Evolutionary conservation across 805 yeast species (phyloP).

Genomic region (Cyberlindnera meyerae): DNA sequence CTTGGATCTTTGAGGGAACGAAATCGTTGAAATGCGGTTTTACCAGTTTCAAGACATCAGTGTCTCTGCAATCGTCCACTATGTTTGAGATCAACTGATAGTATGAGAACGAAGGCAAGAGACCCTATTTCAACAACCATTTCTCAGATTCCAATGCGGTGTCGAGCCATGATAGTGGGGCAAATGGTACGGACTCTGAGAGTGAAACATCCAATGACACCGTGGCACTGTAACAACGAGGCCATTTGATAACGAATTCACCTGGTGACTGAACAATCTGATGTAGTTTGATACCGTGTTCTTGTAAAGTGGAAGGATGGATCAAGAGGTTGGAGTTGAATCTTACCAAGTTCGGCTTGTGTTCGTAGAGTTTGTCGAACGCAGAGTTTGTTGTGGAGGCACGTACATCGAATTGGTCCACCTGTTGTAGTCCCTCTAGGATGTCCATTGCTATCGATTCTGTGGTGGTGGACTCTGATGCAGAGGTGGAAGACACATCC

Average conservation of each 20-base stretch:
- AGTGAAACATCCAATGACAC: constrained; percentile 53
- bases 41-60: constrained; percentile 32
- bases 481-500: too few species aligned
- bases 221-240: constrained; percentile 46
- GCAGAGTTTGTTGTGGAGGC: constrained; percentile 10
- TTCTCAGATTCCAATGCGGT: constrained; percentile 42
- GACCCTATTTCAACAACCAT: constrained; percentile 45
- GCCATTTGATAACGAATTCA: constrained; percentile 54
- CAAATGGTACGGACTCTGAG: constrained; percentile 54
- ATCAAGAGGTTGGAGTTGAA: constrained; percentile 43
- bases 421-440: constrained; percentile 16
- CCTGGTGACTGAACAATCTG: constrained; percentile 56
- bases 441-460: constrained; percentile 18
- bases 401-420: constrained; percentile 15
- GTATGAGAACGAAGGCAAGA: constrained; percentile 50
- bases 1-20: constrained; percentile 38
- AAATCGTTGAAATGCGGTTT: constrained; percentile 31
- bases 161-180: constrained; percentile 52
- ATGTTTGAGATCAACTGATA: constrained; percentile 45
- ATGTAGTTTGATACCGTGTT: constrained; percentile 43
- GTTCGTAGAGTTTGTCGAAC: constrained; percentile 20
- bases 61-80: constrained; percentile 36
- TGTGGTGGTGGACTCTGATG: constrained; percentile 2
- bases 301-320: constrained; percentile 44
- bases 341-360: constrained; percentile 9